These are phyloP conservation scores for Cladorrhinum sp. DNA, from an alignment of 2,329 filamentous ascomycete genomes.

Conservation along the genomic window DNA sequence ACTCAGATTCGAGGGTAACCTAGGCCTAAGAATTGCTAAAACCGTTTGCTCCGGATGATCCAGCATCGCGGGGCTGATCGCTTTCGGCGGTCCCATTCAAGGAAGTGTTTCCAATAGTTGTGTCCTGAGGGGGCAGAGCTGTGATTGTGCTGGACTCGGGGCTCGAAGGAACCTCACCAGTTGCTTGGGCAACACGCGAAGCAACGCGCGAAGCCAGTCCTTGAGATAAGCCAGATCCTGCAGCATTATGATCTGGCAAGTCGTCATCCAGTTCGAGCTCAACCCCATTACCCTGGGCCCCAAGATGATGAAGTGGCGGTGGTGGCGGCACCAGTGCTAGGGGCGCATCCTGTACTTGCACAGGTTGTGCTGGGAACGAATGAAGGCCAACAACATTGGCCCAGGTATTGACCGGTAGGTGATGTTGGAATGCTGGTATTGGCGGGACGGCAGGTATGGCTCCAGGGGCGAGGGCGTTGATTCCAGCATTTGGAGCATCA, in stretches of 20 bases:
- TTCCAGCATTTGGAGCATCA: conserved; percentile 23
- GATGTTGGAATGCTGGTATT: conserved; percentile 1
- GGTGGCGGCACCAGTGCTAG: neutral
- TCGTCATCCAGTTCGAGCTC: neutral
- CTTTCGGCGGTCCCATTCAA: neutral
- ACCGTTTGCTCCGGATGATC: neutral
- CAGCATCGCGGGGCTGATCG: neutral
- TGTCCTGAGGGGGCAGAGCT: neutral
- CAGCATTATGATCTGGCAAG: neutral
- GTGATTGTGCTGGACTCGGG: neutral
- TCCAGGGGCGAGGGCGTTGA: neutral
- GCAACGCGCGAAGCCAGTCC: neutral
- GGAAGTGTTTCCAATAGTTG: neutral
- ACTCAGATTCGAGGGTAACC: neutral
- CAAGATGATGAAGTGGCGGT: neutral
- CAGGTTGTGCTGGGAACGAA: conserved; percentile 10
- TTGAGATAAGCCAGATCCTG: neutral
- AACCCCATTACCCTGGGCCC: neutral
- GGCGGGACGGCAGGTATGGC: conserved; percentile 11
- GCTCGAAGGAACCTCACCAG: neutral
- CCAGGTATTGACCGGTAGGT: conserved; percentile 10
- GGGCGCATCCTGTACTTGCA: conserved; percentile 8
- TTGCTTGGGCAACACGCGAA: neutral
- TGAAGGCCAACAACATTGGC: conserved; percentile 13
- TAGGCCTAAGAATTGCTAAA: neutral